Conservation (phyloP, 176 grass and related monocot genomes). For the Themeda triandra region DNA sequence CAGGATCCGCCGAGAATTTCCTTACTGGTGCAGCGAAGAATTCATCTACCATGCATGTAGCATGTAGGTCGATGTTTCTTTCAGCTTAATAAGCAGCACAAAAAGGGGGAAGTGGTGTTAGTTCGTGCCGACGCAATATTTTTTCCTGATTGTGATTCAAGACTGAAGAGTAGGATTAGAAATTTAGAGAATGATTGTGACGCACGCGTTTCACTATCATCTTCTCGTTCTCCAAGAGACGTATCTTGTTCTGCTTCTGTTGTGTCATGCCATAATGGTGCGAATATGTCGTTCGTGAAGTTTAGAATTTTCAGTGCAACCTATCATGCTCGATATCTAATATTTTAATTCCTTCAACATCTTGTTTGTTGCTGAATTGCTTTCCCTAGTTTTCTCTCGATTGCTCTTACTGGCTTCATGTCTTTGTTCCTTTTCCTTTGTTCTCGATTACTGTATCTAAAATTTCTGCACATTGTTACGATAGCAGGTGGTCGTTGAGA, state of each 20-base stretch:
- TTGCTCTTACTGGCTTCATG: not conserved
- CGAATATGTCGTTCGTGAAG: not conserved
- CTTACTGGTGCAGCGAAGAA: not conserved
- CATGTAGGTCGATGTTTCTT: constrained; percentile 17
- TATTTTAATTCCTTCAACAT: not conserved
- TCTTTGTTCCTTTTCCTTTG: not conserved
- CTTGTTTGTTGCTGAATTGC: not conserved
- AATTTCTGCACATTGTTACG: not conserved
- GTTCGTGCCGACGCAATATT: not conserved
- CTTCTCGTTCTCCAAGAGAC: constrained; percentile 19
- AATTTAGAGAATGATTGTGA: constrained; percentile 4
- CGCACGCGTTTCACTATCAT: not conserved
- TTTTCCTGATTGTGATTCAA: not conserved
- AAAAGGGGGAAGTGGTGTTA: not conserved
- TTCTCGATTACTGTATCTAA: not conserved
- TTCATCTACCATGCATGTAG: not conserved
- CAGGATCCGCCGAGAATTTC: not conserved
- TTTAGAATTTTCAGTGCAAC: not conserved
- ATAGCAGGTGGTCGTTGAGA: not conserved
- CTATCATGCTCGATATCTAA: not conserved
- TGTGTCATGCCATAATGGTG: not conserved
- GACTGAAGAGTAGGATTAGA: not conserved
- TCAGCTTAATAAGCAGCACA: not conserved
- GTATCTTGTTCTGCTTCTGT: not conserved
- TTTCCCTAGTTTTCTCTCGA: not conserved